A percentile compares a stretch with the other conserved stretches of the same genome.
phyloP scores from a whole-genome alignment of 2,329 filamentous ascomycete species.

The Fusarium xylarioides region DNA sequence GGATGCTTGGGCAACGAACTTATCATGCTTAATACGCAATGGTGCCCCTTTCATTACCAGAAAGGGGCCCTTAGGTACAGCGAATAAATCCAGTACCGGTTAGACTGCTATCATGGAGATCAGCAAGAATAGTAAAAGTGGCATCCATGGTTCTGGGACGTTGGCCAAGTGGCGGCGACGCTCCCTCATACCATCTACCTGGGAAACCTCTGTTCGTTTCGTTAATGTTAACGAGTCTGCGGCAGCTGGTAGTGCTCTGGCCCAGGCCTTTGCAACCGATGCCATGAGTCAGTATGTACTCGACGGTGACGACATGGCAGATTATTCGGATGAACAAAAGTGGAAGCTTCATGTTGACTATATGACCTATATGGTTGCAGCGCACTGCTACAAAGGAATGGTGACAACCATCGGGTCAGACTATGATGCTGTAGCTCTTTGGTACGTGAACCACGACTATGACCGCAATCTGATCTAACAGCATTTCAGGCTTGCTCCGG shows the following conservation, averaged over 20 bases:
- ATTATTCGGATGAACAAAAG: constrained; percentile 71
- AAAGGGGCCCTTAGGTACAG: constrained; percentile 36
- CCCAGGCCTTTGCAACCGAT: constrained; percentile 80
- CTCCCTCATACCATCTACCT: constrained; percentile 62
- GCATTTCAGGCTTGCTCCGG: constrained; percentile 74
- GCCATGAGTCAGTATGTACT: constrained; percentile 79
- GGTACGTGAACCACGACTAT: constrained; percentile 61
- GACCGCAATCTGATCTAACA: background rate
- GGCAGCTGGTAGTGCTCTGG: constrained; percentile 75
- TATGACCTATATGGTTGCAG: constrained; percentile 79
- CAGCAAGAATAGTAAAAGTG: constrained; percentile 40
- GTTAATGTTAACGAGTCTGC: constrained; percentile 74
- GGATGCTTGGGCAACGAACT: constrained; percentile 11
- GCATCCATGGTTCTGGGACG: constrained; percentile 19
- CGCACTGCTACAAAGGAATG: constrained; percentile 77
- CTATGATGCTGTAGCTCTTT: constrained; percentile 81
- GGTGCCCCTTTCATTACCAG: constrained; percentile 29
- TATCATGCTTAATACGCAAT: constrained; percentile 36
- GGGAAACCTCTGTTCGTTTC: constrained; percentile 67
- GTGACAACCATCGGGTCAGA: constrained; percentile 79
- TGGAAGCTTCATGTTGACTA: constrained; percentile 82
- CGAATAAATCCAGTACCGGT: constrained; percentile 31
- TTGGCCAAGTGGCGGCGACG: constrained; percentile 46
- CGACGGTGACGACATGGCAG: constrained; percentile 72
- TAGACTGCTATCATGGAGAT: constrained; percentile 56